Conservation (phyloP, 495 filamentous ascomycete genomes). For the Cercophora samala region DNA sequence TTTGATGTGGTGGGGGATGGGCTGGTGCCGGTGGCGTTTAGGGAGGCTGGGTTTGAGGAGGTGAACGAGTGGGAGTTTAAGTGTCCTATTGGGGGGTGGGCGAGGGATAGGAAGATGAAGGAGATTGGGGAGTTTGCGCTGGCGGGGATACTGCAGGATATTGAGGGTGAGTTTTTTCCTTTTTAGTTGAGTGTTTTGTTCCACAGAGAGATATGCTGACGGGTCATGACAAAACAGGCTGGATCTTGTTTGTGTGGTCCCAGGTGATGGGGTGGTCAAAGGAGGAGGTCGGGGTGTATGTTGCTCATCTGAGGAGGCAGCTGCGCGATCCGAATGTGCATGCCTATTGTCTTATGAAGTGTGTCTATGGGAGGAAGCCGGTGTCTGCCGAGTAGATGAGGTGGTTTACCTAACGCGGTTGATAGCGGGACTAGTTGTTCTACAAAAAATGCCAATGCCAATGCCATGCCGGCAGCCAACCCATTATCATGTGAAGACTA, state of each 20-base stretch:
- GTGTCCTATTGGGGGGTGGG: slow-evolving; percentile 58
- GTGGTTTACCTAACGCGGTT: too few species aligned
- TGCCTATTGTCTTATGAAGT: background rate
- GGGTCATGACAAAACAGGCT: background rate
- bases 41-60: slow-evolving; percentile 46
- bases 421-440: too few species aligned
- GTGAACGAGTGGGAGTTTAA: slow-evolving; percentile 27
- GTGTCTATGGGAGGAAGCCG: slow-evolving; percentile 30
- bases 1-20: slow-evolving; percentile 24
- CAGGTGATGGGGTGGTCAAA: slow-evolving; percentile 16
- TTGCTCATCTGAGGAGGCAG: slow-evolving; percentile 10
- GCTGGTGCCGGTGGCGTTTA: slow-evolving; percentile 7
- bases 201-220: too few species aligned
- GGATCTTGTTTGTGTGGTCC: slow-evolving; percentile 15
- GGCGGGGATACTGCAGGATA: background rate
- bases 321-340: slow-evolving; percentile 9
- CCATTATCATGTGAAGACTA: too few species aligned
- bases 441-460: too few species aligned
- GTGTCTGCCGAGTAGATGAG: too few species aligned
- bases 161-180: background rate
- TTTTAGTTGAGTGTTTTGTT: too few species aligned
- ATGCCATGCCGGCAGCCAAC: too few species aligned
- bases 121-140: slow-evolving; percentile 37
- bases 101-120: slow-evolving; percentile 52
- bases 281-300: slow-evolving; percentile 13